A percentile compares a stretch with the other conserved stretches of the same genome.
phyloP scores from a whole-genome alignment of 2,329 filamentous ascomycete species.

The Pochonia chlamydosporia region DNA sequence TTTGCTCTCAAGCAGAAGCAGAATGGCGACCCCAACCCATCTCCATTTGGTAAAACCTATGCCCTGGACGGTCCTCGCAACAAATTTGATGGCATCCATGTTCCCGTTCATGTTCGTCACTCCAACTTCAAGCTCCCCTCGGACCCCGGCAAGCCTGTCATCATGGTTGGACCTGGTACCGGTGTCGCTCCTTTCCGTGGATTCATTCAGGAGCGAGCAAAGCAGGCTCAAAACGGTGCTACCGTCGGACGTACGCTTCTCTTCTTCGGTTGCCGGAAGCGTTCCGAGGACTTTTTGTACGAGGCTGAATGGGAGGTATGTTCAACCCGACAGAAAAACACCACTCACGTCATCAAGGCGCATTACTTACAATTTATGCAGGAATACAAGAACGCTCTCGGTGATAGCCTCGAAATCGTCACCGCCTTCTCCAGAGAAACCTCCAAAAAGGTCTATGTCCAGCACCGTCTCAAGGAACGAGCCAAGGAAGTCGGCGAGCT shows the following conservation, averaged over 20 bases:
- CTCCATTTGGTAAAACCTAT: constrained; percentile 80
- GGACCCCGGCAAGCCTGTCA: constrained; percentile 86
- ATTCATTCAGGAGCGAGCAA: constrained; percentile 90
- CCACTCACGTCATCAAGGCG: background rate
- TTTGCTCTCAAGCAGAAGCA: constrained; percentile 95
- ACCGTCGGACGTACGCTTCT: constrained; percentile 81
- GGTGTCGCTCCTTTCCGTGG: constrained; percentile 94
- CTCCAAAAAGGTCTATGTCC: constrained; percentile 89
- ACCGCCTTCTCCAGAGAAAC: constrained; percentile 93
- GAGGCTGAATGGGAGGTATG: constrained; percentile 86
- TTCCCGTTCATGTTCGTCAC: constrained; percentile 92
- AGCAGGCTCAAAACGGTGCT: constrained; percentile 72
- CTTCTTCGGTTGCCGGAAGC: constrained; percentile 92
- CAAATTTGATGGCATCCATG: constrained; percentile 93
- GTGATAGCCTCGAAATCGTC: constrained; percentile 84
- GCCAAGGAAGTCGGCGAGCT: constrained; percentile 83
- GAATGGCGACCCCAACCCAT: constrained; percentile 75
- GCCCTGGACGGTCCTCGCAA: constrained; percentile 84
- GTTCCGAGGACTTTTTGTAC: constrained; percentile 89
- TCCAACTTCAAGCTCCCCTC: constrained; percentile 99
- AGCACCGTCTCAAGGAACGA: constrained; percentile 82
- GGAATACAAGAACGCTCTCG: constrained; percentile 77
- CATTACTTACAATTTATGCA: constrained; percentile 29
- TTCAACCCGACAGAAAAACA: constrained; percentile 8
- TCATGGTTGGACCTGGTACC: constrained; percentile 94